Conservation (phyloP, 805 yeast genomes). For the Saccharomycopsis fermentans region DNA sequence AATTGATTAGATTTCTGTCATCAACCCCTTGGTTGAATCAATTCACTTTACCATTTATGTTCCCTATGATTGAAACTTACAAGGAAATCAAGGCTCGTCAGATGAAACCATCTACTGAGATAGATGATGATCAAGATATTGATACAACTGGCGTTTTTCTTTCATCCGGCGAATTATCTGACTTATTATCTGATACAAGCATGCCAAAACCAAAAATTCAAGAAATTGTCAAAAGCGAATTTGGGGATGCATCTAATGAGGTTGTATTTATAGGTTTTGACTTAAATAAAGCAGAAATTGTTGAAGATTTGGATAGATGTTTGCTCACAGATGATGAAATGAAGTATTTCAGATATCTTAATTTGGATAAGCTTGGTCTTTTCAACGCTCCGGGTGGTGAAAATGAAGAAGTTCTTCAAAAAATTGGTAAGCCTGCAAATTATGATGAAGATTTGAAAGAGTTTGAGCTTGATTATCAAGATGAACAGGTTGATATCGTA, state of each 20-base stretch:
- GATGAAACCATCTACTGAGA: not conserved
- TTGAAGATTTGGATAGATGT: constrained; percentile 29
- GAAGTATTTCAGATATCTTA: constrained; percentile 7
- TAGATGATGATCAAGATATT: not conserved
- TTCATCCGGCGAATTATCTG: constrained; percentile 18
- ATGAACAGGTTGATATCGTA: constrained; percentile 2
- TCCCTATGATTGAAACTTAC: not conserved
- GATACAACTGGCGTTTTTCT: not conserved
- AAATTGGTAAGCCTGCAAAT: constrained; percentile 7
- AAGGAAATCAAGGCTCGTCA: not conserved
- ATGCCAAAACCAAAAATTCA: constrained; percentile 25
- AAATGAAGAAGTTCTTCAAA: not conserved
- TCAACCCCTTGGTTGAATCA: constrained; percentile 12
- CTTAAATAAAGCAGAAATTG: constrained; percentile 25
- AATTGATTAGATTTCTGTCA: constrained; percentile 13
- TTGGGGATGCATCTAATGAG: constrained; percentile 37
- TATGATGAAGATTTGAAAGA: constrained; percentile 6
- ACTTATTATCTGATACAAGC: constrained; percentile 26
- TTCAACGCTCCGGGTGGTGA: constrained; percentile 1
- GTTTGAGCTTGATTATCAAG: not conserved
- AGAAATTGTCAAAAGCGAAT: constrained; percentile 30
- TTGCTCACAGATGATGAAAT: constrained; percentile 32
- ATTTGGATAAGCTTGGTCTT: constrained; percentile 5
- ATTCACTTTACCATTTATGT: constrained; percentile 10
- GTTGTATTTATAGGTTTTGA: constrained; percentile 35